Evolutionary conservation across 768 basidiomycete genomes (phyloP).

Genomic region (Psilocybe cubensis): DNA sequence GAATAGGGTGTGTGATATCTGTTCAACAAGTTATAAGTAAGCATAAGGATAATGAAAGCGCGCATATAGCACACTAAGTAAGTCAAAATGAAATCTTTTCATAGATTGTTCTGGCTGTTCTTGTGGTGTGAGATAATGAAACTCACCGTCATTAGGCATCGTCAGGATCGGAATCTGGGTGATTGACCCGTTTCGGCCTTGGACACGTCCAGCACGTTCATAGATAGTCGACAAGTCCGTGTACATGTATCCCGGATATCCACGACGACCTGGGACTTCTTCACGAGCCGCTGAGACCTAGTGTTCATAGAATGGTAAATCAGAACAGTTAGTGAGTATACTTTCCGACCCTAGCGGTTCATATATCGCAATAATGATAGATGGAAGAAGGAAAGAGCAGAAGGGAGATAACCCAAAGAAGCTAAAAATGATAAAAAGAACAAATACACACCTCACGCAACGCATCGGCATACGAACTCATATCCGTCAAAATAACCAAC

Average conservation of each 20-base stretch:
- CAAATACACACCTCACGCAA: constrained; percentile 88
- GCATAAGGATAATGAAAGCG: constrained; percentile 10
- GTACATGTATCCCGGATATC: constrained; percentile 98
- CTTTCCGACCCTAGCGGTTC: constrained; percentile 19
- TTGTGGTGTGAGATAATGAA: constrained; percentile 11
- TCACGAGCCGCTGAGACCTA: constrained; percentile 98
- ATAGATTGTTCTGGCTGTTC: too few relatives aligned
- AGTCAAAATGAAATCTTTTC: constrained; percentile 10
- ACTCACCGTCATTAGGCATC: constrained; percentile 98
- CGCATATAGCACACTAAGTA: constrained; percentile 8
- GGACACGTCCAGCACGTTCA: constrained; percentile 97
- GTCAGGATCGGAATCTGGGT: constrained; percentile 99
- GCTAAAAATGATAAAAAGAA: constrained; percentile 17
- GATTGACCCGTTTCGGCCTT: constrained; percentile 98
- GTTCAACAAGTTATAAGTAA: too few relatives aligned
- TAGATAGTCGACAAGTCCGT: constrained; percentile 99
- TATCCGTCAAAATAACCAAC: constrained; percentile 97
- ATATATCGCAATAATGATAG: constrained; percentile 6
- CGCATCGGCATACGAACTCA: constrained; percentile 98
- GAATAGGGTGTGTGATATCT: constrained; percentile 99
- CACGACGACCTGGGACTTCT: constrained; percentile 99
- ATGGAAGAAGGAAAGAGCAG: constrained; percentile 20
- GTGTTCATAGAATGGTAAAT: constrained; percentile 12
- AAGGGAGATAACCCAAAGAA: not conserved
- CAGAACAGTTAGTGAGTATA: too few relatives aligned